These are phyloP conservation scores for Candida albicans DNA, from an alignment of 1,139 yeast species.

Conservation along the genomic window DNA sequence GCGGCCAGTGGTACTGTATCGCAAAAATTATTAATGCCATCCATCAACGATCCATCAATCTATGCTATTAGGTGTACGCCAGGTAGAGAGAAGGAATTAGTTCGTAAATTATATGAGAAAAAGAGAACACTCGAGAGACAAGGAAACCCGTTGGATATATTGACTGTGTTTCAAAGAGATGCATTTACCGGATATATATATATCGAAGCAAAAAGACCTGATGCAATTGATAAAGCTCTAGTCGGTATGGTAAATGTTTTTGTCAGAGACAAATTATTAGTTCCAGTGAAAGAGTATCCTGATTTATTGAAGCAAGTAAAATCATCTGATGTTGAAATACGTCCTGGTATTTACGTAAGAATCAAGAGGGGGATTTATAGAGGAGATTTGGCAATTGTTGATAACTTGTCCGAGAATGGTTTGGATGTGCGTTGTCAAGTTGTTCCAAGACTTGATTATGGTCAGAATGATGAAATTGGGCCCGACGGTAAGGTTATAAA, in stretches of 20 bases:
- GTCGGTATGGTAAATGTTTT: constrained; percentile 87
- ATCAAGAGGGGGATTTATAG: constrained; percentile 88
- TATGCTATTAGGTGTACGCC: constrained; percentile 95
- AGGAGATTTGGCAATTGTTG: constrained; percentile 91
- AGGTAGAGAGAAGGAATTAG: constrained; percentile 90
- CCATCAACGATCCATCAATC: constrained; percentile 93
- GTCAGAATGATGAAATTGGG: constrained; percentile 60
- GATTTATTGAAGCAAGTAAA: constrained; percentile 88
- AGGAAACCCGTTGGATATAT: constrained; percentile 65
- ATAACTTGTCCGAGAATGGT: constrained; percentile 90
- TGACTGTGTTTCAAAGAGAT: constrained; percentile 94
- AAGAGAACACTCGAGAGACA: constrained; percentile 68
- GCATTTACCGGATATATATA: constrained; percentile 88
- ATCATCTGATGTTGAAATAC: constrained; percentile 81
- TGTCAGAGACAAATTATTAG: constrained; percentile 69
- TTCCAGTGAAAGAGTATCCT: constrained; percentile 94
- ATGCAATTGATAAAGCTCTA: constrained; percentile 87
- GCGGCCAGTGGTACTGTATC: constrained; percentile 77
- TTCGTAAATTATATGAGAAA: constrained; percentile 79
- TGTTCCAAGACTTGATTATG: constrained; percentile 92
- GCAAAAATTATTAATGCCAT: constrained; percentile 88
- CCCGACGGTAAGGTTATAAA: constrained; percentile 54
- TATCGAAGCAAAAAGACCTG: constrained; percentile 90
- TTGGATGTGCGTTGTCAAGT: constrained; percentile 88
- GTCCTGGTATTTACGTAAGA: constrained; percentile 91